A percentile compares a stretch with the other conserved stretches of the same genome.
Conservation (phyloP, 2,329 filamentous ascomycete genomes). For the Fusarium fracticaudum region DNA sequence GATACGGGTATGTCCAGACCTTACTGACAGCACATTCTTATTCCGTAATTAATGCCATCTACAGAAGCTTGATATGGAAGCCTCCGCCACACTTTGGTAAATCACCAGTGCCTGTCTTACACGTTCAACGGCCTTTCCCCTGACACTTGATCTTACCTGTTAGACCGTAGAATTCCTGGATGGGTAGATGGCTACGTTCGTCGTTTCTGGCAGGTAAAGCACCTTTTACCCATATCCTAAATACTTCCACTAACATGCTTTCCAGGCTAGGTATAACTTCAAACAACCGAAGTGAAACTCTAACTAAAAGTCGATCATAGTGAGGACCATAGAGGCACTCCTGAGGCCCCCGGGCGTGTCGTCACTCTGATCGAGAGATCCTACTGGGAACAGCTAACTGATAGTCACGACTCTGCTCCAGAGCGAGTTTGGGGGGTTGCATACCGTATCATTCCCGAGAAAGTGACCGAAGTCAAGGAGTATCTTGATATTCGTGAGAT, state of each 20-base stretch:
- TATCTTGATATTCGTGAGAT: constrained; percentile 98
- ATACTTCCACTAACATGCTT: constrained; percentile 5
- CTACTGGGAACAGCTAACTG: constrained; percentile 83
- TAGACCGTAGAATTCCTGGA: constrained; percentile 86
- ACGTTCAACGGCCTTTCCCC: not conserved
- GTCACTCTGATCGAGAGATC: constrained; percentile 88
- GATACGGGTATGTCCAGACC: constrained; percentile 78
- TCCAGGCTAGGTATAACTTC: constrained; percentile 48
- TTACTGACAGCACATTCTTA: constrained; percentile 10
- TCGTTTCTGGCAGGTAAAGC: constrained; percentile 94
- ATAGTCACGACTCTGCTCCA: constrained; percentile 68
- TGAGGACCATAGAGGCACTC: constrained; percentile 94
- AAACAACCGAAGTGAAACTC: not conserved
- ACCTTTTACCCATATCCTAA: not conserved
- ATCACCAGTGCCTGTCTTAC: constrained; percentile 58
- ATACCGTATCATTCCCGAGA: constrained; percentile 79
- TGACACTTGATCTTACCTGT: not conserved
- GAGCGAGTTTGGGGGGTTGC: constrained; percentile 89
- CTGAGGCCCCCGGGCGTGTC: constrained; percentile 86
- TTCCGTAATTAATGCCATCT: constrained; percentile 4
- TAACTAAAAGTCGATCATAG: constrained; percentile 56
- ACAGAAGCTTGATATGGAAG: constrained; percentile 94
- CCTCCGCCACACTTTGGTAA: constrained; percentile 96
- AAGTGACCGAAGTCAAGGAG: constrained; percentile 81
- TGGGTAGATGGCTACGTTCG: constrained; percentile 95